Evolutionary conservation across 129 eudicot genomes (phyloP).

Genomic region (Lactuca saligna): DNA sequence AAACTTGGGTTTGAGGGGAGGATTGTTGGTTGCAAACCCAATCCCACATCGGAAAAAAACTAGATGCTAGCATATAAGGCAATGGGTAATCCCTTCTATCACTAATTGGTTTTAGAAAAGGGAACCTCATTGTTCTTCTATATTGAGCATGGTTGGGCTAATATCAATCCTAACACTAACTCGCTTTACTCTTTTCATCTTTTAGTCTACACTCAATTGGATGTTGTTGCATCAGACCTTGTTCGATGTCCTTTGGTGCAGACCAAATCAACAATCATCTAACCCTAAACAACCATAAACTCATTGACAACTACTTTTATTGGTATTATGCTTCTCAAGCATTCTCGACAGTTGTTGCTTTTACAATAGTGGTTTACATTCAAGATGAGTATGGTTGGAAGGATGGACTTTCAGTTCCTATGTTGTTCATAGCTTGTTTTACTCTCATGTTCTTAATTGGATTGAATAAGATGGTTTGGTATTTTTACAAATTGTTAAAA

Average conservation of each 20-base stretch:
- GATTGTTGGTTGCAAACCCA: no score
- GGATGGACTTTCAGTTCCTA: slow-evolving; percentile 42
- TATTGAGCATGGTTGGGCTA: no score
- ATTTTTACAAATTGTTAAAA: no score
- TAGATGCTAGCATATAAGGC: no score
- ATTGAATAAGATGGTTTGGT: no score
- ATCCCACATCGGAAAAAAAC: no score
- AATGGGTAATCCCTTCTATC: no score
- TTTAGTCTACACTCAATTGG: slow-evolving; percentile 41
- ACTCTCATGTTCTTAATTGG: slow-evolving; percentile 17
- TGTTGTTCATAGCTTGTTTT: slow-evolving; percentile 27
- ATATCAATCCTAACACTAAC: no score
- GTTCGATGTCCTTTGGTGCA: slow-evolving; percentile 41
- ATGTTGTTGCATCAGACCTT: slow-evolving; percentile 41
- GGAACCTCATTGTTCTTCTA: no score
- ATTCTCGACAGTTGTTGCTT: slow-evolving; percentile 15
- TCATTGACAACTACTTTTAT: slow-evolving; percentile 32
- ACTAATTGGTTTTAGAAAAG: no score
- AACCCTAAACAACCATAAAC: slow-evolving; percentile 21
- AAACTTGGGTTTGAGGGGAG: no score
- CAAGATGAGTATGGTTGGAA: slow-evolving; percentile 41
- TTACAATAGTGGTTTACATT: slow-evolving; percentile 35
- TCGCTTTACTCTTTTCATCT: slow-evolving; percentile 18
- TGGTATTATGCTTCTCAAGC: slow-evolving; percentile 39
- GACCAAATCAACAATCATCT: slow-evolving; percentile 35